phyloP scores from a whole-genome alignment of 2,329 filamentous ascomycete species.

The Phyllachora maydis region DNA sequence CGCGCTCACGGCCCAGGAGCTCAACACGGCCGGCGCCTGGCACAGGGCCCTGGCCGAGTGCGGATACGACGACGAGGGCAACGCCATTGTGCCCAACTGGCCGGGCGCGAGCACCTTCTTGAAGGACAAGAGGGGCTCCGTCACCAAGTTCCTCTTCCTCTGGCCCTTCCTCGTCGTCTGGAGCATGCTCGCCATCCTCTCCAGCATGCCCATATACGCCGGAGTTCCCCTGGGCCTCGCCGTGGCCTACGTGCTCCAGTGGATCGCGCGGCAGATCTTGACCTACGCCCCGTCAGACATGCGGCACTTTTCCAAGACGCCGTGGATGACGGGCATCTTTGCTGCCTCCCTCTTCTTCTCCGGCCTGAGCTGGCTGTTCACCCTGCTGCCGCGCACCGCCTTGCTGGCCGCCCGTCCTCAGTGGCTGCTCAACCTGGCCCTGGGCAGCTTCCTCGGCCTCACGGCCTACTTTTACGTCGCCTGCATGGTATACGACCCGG shows the following conservation, averaged over 20 bases:
- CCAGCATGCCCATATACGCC: conserved; percentile 51
- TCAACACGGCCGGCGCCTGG: conserved; percentile 73
- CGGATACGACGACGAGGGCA: conserved; percentile 65
- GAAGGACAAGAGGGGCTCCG: conserved; percentile 58
- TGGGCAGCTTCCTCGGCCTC: conserved; percentile 39
- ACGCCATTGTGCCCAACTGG: conserved; percentile 46
- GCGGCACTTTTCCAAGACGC: conserved; percentile 78
- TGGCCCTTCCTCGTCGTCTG: conserved; percentile 69
- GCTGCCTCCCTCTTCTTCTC: conserved; percentile 69
- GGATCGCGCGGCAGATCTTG: conserved; percentile 55
- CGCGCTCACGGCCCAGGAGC: conserved; percentile 64
- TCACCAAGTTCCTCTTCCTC: conserved; percentile 74
- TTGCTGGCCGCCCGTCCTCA: conserved; percentile 19
- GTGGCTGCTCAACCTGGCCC: conserved; percentile 60
- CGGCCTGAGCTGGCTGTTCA: conserved; percentile 53
- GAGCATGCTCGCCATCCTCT: conserved; percentile 48
- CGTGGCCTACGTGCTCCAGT: conserved; percentile 52
- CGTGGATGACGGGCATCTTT: conserved; percentile 88
- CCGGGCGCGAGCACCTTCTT: conserved; percentile 52
- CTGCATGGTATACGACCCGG: conserved; percentile 76
- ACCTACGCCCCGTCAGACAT: conserved; percentile 74
- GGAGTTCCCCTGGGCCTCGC: conserved; percentile 53
- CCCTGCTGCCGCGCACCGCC: conserved; percentile 34
- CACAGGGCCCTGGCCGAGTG: conserved; percentile 63
- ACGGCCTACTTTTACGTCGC: conserved; percentile 74